Conservation (phyloP, 768 basidiomycete genomes). For the Hirschioporus abietinus region DNA sequence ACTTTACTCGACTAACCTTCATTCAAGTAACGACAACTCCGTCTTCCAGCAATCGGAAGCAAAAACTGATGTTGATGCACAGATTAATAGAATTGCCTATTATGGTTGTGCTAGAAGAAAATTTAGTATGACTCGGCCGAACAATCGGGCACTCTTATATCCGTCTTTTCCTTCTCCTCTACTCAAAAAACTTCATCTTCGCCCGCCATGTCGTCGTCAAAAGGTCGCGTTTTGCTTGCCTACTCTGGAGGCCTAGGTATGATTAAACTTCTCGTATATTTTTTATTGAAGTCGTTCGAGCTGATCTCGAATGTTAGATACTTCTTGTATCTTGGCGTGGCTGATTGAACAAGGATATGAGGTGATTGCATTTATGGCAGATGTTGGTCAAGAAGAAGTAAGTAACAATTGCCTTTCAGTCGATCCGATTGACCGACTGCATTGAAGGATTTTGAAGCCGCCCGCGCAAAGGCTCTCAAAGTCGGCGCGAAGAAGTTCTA, state of each 20-base stretch:
- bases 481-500: conserved; percentile 48
- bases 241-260: conserved; percentile 97
- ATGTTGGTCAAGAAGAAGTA: conserved; percentile 90
- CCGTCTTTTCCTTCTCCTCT: not conserved
- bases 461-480: conserved; percentile 42
- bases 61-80: not conserved
- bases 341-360: conserved; percentile 98
- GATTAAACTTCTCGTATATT: conserved; percentile 24
- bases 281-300: conserved; percentile 1
- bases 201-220: not conserved
- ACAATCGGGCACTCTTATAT: not conserved
- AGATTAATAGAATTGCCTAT: not conserved
- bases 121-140: not conserved
- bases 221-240: conserved; percentile 88
- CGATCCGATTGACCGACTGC: not conserved
- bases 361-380: conserved; percentile 95
- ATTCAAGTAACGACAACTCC: too few relatives aligned
- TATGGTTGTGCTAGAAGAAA: not conserved
- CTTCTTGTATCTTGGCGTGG: conserved; percentile 99
- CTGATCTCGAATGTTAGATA: conserved; percentile 50
- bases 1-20: too few relatives aligned
- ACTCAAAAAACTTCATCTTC: not conserved
- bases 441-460: conserved; percentile 45
- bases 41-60: too few relatives aligned
- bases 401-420: conserved; percentile 11